Base-by-base conservation (phyloP, 495 filamentous ascomycete genomes). In the Amniculicola lignicola region DNA sequence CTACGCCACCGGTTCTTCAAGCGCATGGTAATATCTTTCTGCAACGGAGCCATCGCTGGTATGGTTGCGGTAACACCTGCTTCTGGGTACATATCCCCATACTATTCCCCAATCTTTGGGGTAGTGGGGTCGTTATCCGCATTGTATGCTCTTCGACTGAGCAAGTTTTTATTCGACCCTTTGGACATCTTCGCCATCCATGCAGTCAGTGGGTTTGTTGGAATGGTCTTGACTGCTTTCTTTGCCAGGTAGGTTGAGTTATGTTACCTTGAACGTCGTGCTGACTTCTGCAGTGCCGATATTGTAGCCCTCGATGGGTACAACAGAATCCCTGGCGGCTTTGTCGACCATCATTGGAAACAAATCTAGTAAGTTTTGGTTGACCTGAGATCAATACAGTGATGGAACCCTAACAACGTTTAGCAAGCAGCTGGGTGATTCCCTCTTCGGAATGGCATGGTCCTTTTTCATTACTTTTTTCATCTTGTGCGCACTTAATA, bases 171-270 rank as follows among this genome's bases (percentile, higher is more conserved):
- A 4, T 48, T 48, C 27, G 44, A 48, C 16, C 16, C 44, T 3
- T 27, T 48, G 9, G 44, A 48, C 27, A 48, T 48, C 11, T 33
- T 48, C 19, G 44, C 44, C 4, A 48, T 48, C 4, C 44, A 48
- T 24, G 22, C 44, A 16, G 27, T 33, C 11, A 18, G 44, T 4
- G 44, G 44, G 12, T 48, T 48, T 29, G 44, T 48, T 10, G 44
- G 44, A 18, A 48, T 48, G 44, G n/a, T 33, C 10, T 33, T 48
- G 44, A 48, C 44, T 15, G 44, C 23, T 29, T 48, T 48, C 27
- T 48, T 48, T 24, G 22, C 44, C 7, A 12, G 21, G 44, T 48
- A 16, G 3, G 44, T 33, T 29, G 3, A 16, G 3, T 33, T 48
- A 4, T 24, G 24, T 29, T 19, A 12, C 10, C 14, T 12, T 4